These are phyloP conservation scores for Taxawa tesnikishii DNA, from an alignment of 2,329 filamentous ascomycete species.

Conservation along the genomic window DNA sequence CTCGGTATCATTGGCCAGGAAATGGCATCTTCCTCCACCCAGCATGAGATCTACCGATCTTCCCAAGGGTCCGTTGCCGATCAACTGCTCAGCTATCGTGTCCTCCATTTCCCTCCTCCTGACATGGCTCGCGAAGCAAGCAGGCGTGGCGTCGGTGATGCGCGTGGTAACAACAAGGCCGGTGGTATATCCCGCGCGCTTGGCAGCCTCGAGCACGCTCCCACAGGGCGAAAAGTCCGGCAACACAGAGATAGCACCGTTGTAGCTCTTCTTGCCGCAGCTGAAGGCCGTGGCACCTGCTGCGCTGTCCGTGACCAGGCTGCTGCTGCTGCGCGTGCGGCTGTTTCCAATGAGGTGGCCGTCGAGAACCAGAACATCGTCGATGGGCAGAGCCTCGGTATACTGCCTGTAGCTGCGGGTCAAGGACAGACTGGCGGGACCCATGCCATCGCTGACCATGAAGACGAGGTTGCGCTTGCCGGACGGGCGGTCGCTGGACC, in stretches of 20 bases:
- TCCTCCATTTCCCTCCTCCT: slow-evolving; percentile 71
- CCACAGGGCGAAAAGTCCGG: slow-evolving; percentile 81
- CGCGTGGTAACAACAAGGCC: slow-evolving; percentile 91
- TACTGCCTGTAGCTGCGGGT: slow-evolving; percentile 80
- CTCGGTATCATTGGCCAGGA: slow-evolving; percentile 66
- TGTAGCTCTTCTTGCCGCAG: slow-evolving; percentile 89
- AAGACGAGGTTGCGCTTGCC: slow-evolving; percentile 91
- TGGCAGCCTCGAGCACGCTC: slow-evolving; percentile 86
- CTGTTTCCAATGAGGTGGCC: slow-evolving; percentile 83
- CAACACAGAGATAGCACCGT: slow-evolving; percentile 83
- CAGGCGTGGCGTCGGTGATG: slow-evolving; percentile 90
- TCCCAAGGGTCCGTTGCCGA: slow-evolving; percentile 78
- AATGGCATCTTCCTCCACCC: slow-evolving; percentile 87
- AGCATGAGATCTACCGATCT: slow-evolving; percentile 84
- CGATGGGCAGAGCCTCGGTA: slow-evolving; percentile 56
- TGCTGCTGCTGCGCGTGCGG: slow-evolving; percentile 71
- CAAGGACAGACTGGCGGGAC: slow-evolving; percentile 76
- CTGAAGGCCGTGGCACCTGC: slow-evolving; percentile 96
- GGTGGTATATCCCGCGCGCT: slow-evolving; percentile 80
- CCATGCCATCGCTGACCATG: slow-evolving; percentile 99
- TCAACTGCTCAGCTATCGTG: slow-evolving; percentile 81
- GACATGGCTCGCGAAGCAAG: slow-evolving; percentile 86
- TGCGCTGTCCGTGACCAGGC: slow-evolving; percentile 85
- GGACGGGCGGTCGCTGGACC: slow-evolving; percentile 13
- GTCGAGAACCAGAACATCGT: slow-evolving; percentile 70